Conservation (phyloP, 306 rosid genomes). For the Vigna unguiculata region DNA sequence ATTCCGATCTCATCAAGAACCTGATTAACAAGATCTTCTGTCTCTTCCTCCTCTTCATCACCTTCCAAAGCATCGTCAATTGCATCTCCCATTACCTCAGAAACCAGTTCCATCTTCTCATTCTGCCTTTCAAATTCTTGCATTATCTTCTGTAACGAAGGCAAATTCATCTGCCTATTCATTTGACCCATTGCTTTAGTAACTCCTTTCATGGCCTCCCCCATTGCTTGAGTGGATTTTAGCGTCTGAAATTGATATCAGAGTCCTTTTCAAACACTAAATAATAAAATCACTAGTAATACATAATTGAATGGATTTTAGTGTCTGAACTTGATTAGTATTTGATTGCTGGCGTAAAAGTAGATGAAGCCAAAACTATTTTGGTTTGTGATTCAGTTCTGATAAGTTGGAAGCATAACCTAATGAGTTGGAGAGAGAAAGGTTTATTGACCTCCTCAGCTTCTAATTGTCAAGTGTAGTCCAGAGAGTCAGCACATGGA, state of each 20-base stretch:
- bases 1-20: conserved; percentile 98
- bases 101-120: conserved; percentile 85
- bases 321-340: background rate
- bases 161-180: conserved; percentile 98
- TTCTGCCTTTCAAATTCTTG: conserved; percentile 94
- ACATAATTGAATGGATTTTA: conserved; percentile 78
- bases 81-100: conserved; percentile 96
- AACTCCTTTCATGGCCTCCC: conserved; percentile 99
- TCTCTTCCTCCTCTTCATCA: conserved; percentile 97
- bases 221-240: conserved; percentile 99
- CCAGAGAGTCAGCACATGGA: no score
- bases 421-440: no score
- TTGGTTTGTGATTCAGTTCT: background rate
- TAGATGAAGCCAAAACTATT: background rate
- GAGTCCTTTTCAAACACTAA: conserved; percentile 33
- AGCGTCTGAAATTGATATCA: conserved; percentile 64
- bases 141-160: conserved; percentile 90
- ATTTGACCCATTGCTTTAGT: conserved; percentile 99
- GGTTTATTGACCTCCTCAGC: no score
- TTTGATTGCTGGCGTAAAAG: background rate
- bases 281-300: background rate
- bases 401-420: background rate
- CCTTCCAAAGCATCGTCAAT: conserved; percentile 99
- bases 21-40: conserved; percentile 90
- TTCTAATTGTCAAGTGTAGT: no score